Base-by-base conservation (phyloP, 2,329 filamentous ascomycete genomes). In the Rhynchosporium graminicola region DNA sequence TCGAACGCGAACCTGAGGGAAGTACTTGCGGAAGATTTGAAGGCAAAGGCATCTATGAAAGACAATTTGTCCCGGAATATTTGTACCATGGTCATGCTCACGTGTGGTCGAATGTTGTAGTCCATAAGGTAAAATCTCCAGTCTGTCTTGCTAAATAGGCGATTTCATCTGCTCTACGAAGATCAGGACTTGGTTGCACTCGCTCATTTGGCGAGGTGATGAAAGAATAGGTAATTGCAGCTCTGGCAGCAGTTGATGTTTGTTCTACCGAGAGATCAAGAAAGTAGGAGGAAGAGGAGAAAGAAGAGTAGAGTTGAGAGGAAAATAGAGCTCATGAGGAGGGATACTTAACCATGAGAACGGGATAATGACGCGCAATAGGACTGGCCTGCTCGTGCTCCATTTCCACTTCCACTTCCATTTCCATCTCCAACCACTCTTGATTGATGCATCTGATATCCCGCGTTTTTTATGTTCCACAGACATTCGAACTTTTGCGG, bases 1-100 rank as follows among this genome's bases (percentile, higher is more conserved):
- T 72, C 69, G 68, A 78, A 78, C 26, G 68, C 71, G 57, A 78
- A 74, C 40, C 70, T 70, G 66, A 73, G 70, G 8, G 71, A 66
- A 29, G 74, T 70, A 43, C 67, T 59, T 42, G 74, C 67, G 45
- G 67, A 64, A 59, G 72, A 77, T 8, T 71, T 71, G 59, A 79
- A 80, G 20, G 72, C 71, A 62, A 79, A 77, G 13, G 68, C 67
- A 45, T 67, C 69, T 57, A 63, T 63, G 40, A 57, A 47, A 48
- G 65, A 63, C 29, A 59, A 61, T 60, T 61, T 59, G 59, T 68
- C 68, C 56, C 62, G 61, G 57, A 65, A 70, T 62, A 68, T 65
- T 60, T 65, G 64, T 63, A 72, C 63, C 71, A 74, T 74, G 63
- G 69, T 73, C 71, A 73, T 69, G 59, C 54, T 57, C 52, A 56